Conservation (phyloP, 1,284 basidiomycete species). For the Cutaneotrichosporon arboriforme region DNA sequence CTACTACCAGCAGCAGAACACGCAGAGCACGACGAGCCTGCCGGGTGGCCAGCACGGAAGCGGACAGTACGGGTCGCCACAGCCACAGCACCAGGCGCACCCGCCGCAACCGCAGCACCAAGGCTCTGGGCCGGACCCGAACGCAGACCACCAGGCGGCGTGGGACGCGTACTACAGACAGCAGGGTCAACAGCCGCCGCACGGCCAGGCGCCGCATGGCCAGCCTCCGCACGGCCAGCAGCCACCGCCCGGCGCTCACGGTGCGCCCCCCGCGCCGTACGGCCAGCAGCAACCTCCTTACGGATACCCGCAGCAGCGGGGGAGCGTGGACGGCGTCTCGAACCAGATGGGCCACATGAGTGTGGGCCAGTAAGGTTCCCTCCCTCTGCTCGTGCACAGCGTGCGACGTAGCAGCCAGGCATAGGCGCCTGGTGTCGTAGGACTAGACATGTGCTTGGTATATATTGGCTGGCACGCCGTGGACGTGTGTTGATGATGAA, state of each 20-base stretch:
- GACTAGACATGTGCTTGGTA: too few species aligned
- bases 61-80: constrained; percentile 25
- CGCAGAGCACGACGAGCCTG: constrained; percentile 2
- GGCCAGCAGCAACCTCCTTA: constrained; percentile 18
- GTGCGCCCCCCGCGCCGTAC: constrained; percentile 3
- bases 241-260: constrained; percentile 10
- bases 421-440: too few species aligned
- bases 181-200: constrained; percentile 21
- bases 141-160: constrained; percentile 31
- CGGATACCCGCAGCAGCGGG: constrained; percentile 11
- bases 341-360: constrained; percentile 34
- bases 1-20: constrained; percentile 7
- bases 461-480: too few species aligned
- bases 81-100: constrained; percentile 21
- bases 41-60: constrained; percentile 12
- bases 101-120: constrained; percentile 23
- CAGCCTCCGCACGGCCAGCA: constrained; percentile 10
- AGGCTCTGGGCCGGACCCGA: constrained; percentile 32
- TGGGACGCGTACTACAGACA: constrained; percentile 47
- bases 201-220: constrained; percentile 5
- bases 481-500: too few species aligned
- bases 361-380: constrained; percentile 10
- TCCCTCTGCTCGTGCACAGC: too few species aligned
- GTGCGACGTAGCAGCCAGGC: too few species aligned
- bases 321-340: constrained; percentile 14